Evolutionary conservation across 2,329 filamentous ascomycete genomes (phyloP), one percentile per base, ranked within the genome.

Genomic region (Emericellopsis cladophorae): DNA sequence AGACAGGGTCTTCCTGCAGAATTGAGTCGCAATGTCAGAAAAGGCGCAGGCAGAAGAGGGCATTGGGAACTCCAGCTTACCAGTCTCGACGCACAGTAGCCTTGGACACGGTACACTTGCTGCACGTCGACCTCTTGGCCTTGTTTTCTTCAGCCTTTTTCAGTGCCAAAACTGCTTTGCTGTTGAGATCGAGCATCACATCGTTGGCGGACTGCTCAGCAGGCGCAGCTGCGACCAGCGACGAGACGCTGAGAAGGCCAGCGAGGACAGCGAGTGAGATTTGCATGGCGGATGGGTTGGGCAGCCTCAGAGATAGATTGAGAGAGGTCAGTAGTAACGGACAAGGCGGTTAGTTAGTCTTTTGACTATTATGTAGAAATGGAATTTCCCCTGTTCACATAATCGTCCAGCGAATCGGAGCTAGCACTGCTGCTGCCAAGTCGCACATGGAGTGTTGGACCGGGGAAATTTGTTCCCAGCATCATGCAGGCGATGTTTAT

Each of bases 11-110:
- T 36, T 26, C 42, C 42, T 44, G 21, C 15, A 12, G 29, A 26
- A 15, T 18, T 10, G 9, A 9, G 26, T 9, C 9, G 12, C 26
- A 29, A 7, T 9, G 26, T 29, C 26, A 29, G 26, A 9, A 12
- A 7, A 29, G 21, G 16, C 10, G 26, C 24, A 36, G 9, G 16
- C 18, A 26, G 16, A 32, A 16, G 26, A 26, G 23, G 32, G 15
- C 14, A 45, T 15, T 23, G 6, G 11, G 34, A 18, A 7, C 4
- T n/a, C 12, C 4, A 12, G 4, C 35, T 37, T 15, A 45, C 42
- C 42, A 40, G 23, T 41, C 41, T 10, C 39, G 31, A 16, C 43
- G 43, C 36, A 45, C 29, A 7, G 40, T 36, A 21, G 43, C 43
- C 8, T 23, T 42, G 35, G 21, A 40, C 11, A 45, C 12, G 26